A percentile compares a stretch with the other conserved stretches of the same genome.
Evolutionary conservation across 768 basidiomycete genomes (phyloP).

Genomic region (Tulasnella sp.): DNA sequence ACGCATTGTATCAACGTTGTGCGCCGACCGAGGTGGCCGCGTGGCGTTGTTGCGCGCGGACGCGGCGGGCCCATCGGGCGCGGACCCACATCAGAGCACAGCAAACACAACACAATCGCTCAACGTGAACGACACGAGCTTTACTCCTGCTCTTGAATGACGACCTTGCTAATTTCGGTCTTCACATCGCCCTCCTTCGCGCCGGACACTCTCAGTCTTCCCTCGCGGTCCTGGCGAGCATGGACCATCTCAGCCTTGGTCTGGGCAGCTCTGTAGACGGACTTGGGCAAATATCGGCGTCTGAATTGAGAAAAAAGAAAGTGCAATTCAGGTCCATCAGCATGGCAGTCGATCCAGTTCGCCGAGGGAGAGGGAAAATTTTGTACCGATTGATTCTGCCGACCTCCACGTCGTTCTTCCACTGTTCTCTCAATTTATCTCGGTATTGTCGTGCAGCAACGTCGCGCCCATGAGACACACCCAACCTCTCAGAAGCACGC

Average conservation of each 20-base stretch:
- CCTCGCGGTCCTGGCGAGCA: conserved; percentile 84
- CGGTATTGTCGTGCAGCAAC: conserved; percentile 91
- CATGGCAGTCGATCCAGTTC: neutral
- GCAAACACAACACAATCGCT: neutral
- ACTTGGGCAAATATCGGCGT: conserved; percentile 78
- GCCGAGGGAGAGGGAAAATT: no score
- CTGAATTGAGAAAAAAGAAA: conserved; percentile 46
- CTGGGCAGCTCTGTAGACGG: conserved; percentile 81
- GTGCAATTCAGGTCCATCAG: no score
- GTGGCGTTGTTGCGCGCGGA: no score
- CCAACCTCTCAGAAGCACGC: conserved; percentile 86
- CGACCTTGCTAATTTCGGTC: conserved; percentile 13
- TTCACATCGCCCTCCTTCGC: neutral
- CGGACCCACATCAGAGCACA: neutral
- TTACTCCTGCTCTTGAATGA: conserved; percentile 21
- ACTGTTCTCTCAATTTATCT: conserved; percentile 78
- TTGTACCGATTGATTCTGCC: conserved; percentile 73
- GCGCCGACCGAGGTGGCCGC: no score
- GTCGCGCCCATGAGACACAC: conserved; percentile 84
- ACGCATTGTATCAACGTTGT: no score
- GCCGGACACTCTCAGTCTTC: conserved; percentile 49
- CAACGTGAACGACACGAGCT: neutral
- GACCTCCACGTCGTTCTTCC: conserved; percentile 81
- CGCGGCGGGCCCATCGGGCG: no score
- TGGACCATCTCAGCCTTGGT: conserved; percentile 94